phyloP scores from a whole-genome alignment of 2,329 filamentous ascomycete genomes.

The Neopestalotiopsis clavispora region DNA sequence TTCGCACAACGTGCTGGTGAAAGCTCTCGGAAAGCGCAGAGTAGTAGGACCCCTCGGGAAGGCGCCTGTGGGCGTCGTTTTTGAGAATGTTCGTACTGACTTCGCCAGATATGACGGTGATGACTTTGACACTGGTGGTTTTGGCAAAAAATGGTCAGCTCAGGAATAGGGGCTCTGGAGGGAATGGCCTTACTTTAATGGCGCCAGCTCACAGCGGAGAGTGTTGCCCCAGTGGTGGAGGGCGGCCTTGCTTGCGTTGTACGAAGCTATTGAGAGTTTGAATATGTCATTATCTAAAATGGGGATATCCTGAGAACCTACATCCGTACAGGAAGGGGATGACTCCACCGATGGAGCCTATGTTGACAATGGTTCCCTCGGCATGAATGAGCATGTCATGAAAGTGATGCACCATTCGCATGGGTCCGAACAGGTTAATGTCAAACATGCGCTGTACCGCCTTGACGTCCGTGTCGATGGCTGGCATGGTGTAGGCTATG shows the following conservation, averaged over 20 bases:
- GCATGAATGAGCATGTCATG: slow-evolving; percentile 28
- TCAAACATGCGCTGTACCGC: slow-evolving; percentile 29
- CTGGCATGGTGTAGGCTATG: slow-evolving; percentile 32
- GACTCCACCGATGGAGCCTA: slow-evolving; percentile 32
- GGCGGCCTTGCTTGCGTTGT: slow-evolving; percentile 33
- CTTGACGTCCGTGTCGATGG: slow-evolving; percentile 28
- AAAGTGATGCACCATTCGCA: slow-evolving; percentile 32
- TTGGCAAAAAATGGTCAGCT: no score
- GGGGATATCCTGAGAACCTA: not conserved
- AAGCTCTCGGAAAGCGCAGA: slow-evolving; percentile 26
- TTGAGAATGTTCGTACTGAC: slow-evolving; percentile 34
- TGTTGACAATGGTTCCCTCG: slow-evolving; percentile 30
- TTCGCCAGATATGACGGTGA: slow-evolving; percentile 33
- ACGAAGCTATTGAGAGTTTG: slow-evolving; percentile 23
- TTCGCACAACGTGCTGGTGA: slow-evolving; percentile 26
- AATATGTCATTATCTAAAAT: not conserved
- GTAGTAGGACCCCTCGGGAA: slow-evolving; percentile 30
- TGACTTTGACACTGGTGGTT: slow-evolving; percentile 23
- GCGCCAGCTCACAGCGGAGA: slow-evolving; percentile 27
- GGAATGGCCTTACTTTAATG: slow-evolving; percentile 23
- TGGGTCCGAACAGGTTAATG: slow-evolving; percentile 34
- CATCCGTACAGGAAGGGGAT: slow-evolving; percentile 29
- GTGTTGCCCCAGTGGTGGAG: slow-evolving; percentile 30
- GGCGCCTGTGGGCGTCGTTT: slow-evolving; percentile 22
- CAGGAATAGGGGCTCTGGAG: not conserved